Base-by-base conservation (phyloP, 192 early-diverging fungal species). In the Linnemannia schmuckeri region DNA sequence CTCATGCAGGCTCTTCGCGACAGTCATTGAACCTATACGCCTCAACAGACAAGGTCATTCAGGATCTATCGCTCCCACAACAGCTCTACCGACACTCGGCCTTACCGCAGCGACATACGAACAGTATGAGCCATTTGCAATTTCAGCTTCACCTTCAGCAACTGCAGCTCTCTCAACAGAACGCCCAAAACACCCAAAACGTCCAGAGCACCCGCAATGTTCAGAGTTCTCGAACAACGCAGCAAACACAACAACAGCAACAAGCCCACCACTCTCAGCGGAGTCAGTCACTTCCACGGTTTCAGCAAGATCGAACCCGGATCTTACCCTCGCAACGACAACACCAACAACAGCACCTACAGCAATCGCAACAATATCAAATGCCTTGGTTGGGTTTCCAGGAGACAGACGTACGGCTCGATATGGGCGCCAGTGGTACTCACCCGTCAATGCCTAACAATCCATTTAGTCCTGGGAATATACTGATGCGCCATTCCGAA, bases 41-140 rank as follows among this genome's bases (percentile, higher is more conserved):
- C 5, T 85, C 83, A 22, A 85, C 83, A 12, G 83, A 80, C 70
- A 85, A 85, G 35, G 74, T 85, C n/a, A 85, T 85, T 24, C 83
- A 85, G 47, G 83, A 85, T 66, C 57, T 85, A 8, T 85, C 83
- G 0, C 75, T 85, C 6, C 83, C 83, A 30, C 83, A 85, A 54
- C 78, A 85, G 37, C 73, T 85, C 9, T 85, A 85, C 42, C 78
- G 83, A 8, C 35, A 85, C 69, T 78, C 83, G 12, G 74, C 78
- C 27, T 46, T 85, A 15, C 83, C 83, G 17, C 83, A 80, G 24
- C 63, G 83, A 2, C 74, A 85, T 35, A 72, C 69, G n/a, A 79
- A 76, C 22, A 85, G 40, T 40, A 74, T 80, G 40, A 85, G 82
- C 38, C 78, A 85, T 42, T 35, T 85, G 9, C 83, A 85, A n/a